A percentile compares a stretch with the other conserved stretches of the same genome.
phyloP scores from a whole-genome alignment of 805 yeast species.

The Kockiozyma suomiensis region DNA sequence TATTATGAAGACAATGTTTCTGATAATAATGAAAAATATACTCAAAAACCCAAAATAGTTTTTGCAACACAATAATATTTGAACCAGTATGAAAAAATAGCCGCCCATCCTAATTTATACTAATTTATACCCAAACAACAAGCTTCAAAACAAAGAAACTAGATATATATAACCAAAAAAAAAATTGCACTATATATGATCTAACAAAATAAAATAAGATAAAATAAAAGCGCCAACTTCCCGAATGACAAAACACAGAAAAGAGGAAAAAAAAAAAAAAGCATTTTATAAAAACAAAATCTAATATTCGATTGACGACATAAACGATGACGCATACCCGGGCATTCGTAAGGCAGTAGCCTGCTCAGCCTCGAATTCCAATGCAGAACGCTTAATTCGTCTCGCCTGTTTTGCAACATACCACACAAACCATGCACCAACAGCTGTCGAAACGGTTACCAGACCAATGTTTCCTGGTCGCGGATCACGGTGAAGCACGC shows the following conservation, averaged over 20 bases:
- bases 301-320: slow-evolving; percentile 7
- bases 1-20: too few species aligned
- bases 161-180: too few species aligned
- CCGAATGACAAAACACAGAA: background rate
- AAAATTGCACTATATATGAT: too few species aligned
- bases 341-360: slow-evolving; percentile 50
- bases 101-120: too few species aligned
- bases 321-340: slow-evolving; percentile 27
- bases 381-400: slow-evolving; percentile 51
- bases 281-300: background rate
- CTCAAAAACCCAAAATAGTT: too few species aligned
- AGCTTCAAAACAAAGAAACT: too few species aligned
- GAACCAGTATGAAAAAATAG: too few species aligned
- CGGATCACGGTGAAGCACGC: slow-evolving; percentile 70
- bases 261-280: background rate
- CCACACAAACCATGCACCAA: slow-evolving; percentile 51
- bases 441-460: slow-evolving; percentile 55
- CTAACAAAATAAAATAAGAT: too few species aligned
- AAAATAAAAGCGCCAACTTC: too few species aligned
- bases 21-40: too few species aligned
- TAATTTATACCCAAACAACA: too few species aligned
- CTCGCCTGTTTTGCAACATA: slow-evolving; percentile 45
- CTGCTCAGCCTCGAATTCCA: slow-evolving; percentile 66
- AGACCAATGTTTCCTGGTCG: slow-evolving; percentile 69
- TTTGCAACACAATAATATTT: too few species aligned